Evolutionary conservation across 495 filamentous ascomycete species (phyloP).

Genomic region (Talaromyces ruber): DNA sequence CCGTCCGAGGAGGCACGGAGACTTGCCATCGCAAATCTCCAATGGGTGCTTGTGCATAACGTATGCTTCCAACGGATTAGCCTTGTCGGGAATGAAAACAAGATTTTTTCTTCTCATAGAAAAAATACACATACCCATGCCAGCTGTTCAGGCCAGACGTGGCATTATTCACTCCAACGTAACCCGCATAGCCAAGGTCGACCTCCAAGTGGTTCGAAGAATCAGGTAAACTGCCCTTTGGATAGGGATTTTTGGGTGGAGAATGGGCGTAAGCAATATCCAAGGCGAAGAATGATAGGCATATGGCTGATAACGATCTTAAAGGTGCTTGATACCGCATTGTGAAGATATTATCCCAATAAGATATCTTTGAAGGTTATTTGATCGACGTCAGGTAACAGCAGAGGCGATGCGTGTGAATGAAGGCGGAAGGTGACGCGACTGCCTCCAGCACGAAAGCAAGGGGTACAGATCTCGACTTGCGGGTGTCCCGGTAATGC

Average conservation of each 20-base stretch:
- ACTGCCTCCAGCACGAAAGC: neutral
- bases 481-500: neutral
- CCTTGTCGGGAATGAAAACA: neutral
- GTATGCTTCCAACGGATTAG: conserved; percentile 34
- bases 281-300: neutral
- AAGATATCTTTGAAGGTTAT: neutral
- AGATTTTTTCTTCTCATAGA: conserved; percentile 5
- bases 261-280: neutral
- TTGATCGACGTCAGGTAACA: neutral
- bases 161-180: conserved; percentile 1
- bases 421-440: neutral
- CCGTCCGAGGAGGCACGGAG: conserved; percentile 27
- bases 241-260: conserved; percentile 3
- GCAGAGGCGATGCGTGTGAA: neutral
- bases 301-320: neutral
- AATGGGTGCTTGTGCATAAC: conserved; percentile 40
- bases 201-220: conserved; percentile 1
- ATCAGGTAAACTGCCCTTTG: neutral
- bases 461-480: neutral
- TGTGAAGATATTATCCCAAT: neutral
- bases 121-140: conserved; percentile 24
- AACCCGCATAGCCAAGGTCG: conserved; percentile 5
- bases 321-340: neutral
- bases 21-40: conserved; percentile 38
- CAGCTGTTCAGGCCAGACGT: conserved; percentile 18